Percentiles rank a stretch among this genome's conserved stretches.
Conservation (phyloP, 305 asterid species). For the Fraxinus ornus region DNA sequence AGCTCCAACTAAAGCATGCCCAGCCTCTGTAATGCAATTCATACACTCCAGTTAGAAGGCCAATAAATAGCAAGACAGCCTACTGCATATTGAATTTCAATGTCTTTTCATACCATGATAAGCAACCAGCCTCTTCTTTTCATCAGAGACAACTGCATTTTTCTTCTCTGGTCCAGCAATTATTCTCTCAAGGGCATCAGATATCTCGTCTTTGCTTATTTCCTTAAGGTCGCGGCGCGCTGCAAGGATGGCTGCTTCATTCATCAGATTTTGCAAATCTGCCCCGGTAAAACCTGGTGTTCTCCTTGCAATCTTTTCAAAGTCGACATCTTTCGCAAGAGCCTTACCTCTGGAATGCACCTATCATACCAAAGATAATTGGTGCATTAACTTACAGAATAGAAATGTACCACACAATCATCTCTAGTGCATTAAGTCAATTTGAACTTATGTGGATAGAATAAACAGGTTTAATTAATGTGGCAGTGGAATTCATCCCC, state of each 20-base stretch:
- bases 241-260: conserved; percentile 54
- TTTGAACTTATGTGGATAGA: background rate
- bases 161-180: conserved; percentile 98
- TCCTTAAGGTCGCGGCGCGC: conserved; percentile 52
- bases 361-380: conserved; percentile 17
- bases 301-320: conserved; percentile 48
- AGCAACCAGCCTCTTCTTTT: conserved; percentile 83
- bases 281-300: conserved; percentile 57
- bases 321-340: conserved; percentile 54
- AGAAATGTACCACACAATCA: background rate
- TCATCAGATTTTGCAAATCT: conserved; percentile 54
- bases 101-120: conserved; percentile 59
- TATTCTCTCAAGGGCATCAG: conserved; percentile 79
- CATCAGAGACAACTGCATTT: conserved; percentile 93
- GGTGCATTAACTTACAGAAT: background rate
- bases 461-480: background rate
- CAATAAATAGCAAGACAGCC: background rate
- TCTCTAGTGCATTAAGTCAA: background rate
- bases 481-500: background rate
- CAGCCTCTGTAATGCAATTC: conserved; percentile 63
- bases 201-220: conserved; percentile 53
- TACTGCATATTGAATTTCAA: background rate
- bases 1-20: conserved; percentile 97
- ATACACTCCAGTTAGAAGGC: background rate
- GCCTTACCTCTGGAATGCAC: conserved; percentile 54